phyloP scores from a whole-genome alignment of 2,329 filamentous ascomycete species.

The Trichoderma cornu-damae region DNA sequence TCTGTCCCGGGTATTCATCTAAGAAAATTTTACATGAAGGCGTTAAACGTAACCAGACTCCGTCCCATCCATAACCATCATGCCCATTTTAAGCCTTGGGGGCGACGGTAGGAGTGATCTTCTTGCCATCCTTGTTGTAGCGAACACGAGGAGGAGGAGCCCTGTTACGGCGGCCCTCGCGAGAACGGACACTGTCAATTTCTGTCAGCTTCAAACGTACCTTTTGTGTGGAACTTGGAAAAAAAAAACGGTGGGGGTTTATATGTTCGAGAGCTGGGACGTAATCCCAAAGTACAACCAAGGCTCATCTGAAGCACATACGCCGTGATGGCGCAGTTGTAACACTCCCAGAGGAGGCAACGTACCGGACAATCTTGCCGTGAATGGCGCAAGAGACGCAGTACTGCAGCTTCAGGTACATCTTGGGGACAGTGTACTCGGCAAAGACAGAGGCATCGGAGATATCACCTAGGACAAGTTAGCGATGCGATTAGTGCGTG shows the following conservation, averaged over 20 bases:
- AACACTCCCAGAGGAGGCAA: constrained; percentile 53
- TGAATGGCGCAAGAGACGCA: constrained; percentile 99
- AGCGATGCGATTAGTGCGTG: background rate
- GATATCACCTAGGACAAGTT: constrained; percentile 76
- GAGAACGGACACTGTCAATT: constrained; percentile 79
- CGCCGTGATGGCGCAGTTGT: constrained; percentile 49
- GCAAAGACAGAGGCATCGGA: constrained; percentile 98
- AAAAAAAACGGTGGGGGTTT: no score
- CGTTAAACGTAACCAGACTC: constrained; percentile 37
- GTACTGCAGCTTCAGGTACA: constrained; percentile 99
- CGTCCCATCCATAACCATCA: constrained; percentile 29
- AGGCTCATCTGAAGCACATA: constrained; percentile 56
- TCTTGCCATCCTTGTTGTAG: constrained; percentile 99
- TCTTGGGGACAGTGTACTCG: constrained; percentile 99
- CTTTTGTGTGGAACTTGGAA: constrained; percentile 22
- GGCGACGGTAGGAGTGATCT: constrained; percentile 72
- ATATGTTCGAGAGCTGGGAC: constrained; percentile 18
- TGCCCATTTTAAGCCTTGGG: constrained; percentile 36
- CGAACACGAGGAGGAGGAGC: constrained; percentile 94
- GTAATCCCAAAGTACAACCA: constrained; percentile 45
- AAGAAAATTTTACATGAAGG: constrained; percentile 37
- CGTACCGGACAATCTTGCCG: constrained; percentile 99
- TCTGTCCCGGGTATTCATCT: constrained; percentile 34
- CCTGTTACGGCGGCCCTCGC: constrained; percentile 96
- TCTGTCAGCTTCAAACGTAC: constrained; percentile 41